Evolutionary conservation across 2,329 filamentous ascomycete genomes (phyloP), one percentile per base, ranked within the genome.

Genomic region (Coniochaeta sp.): DNA sequence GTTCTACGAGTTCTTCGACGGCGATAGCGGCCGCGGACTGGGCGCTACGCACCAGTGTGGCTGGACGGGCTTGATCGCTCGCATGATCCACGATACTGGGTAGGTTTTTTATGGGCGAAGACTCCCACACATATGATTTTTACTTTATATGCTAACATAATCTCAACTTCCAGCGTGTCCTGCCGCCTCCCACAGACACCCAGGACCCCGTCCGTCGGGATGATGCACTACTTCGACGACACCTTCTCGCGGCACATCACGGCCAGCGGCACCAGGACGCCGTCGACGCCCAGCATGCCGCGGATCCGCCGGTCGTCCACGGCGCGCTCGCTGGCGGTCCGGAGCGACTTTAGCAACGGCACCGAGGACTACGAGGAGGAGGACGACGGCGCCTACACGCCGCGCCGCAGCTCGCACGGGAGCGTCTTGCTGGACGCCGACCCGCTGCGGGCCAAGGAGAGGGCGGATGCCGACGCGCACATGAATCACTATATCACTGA

Each of bases 1-100:
- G 90, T 98, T 96, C 81, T 89, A 96, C 71, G 93, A 98, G 73
- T 98, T 96, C 80, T 98, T 98, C 71, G 93, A 98, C 70, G 93
- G 92, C 43, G 93, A 98, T 72, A 88, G 81, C 58, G 93, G 93
- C 16, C 89, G 92, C 66, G 93, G 95, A 17, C 82, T 98, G 1
- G 93, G 93, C 61, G 91, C 93, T 40, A 93, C 88, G 56, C 95
- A 98, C 74, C 95, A 98, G 74, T 96, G 91, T 70, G 93, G 93
- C 57, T 98, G 95, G 93, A 97, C 93, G 40, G 93, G 93, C 26
- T 76, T 98, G 66, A 92, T 98, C 72, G 93, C 93, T 28, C 93
- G 96, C 75, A 90, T 98, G 85, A 98, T 98, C 62, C 93, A 98
- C 68, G 95, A 98, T 70, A 97, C 93, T 66, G 93, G 93, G 90